These are phyloP conservation scores for Oryza australiensis DNA, from an alignment of 176 grass and related monocot species.

Conservation along the genomic window DNA sequence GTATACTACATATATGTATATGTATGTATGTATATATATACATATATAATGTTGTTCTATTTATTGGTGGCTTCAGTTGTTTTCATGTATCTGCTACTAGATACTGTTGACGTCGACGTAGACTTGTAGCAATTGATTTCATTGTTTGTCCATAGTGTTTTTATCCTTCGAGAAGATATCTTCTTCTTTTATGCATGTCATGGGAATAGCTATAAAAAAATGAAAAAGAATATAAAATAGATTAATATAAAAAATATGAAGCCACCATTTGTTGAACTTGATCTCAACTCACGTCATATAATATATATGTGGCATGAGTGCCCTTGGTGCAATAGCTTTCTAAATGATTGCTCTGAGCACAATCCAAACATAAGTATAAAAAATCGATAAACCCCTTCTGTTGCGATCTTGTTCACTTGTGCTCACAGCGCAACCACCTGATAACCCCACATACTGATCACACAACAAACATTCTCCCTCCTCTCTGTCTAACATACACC, in stretches of 20 bases:
- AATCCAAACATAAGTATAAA: neutral
- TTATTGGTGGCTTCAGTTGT: neutral
- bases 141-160: no score
- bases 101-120: no score
- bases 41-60: no score
- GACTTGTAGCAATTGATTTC: no score
- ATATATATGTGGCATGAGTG: neutral
- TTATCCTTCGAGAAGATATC: no score
- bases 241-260: no score
- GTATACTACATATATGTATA: no score
- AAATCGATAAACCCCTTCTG: conserved; percentile 7
- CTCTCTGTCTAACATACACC: no score
- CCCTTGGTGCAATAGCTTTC: neutral
- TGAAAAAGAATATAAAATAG: no score
- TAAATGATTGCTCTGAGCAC: conserved; percentile 2
- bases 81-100: neutral
- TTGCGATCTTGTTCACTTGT: neutral
- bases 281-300: neutral
- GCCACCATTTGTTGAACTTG: neutral
- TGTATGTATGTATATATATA: no score
- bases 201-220: no score
- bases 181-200: no score
- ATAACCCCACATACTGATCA: neutral
- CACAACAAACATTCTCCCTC: neutral
- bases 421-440: neutral